These are phyloP conservation scores for Trypanosomatidae sp. DNA, from an alignment of 208 protist genomes.

Conservation along the genomic window DNA sequence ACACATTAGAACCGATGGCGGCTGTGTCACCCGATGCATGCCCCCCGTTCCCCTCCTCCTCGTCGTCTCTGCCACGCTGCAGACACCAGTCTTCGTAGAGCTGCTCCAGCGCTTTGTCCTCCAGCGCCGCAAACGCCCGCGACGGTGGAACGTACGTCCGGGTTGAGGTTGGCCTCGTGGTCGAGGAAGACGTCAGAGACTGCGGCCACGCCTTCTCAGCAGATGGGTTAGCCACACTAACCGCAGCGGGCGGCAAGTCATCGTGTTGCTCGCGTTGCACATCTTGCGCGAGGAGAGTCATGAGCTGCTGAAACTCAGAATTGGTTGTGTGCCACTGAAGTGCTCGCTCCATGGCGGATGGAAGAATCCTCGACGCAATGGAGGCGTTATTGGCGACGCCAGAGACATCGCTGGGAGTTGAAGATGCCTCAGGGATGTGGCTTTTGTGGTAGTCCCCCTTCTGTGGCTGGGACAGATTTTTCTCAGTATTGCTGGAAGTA, in stretches of 20 bases:
- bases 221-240: not conserved
- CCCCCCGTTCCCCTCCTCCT: not conserved
- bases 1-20: constrained; percentile 26
- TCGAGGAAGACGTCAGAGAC: not conserved
- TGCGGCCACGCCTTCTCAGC: not conserved
- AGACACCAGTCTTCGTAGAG: constrained; percentile 58
- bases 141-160: constrained; percentile 30
- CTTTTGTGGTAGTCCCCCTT: not conserved
- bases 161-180: no score
- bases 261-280: constrained; percentile 23
- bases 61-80: constrained; percentile 10
- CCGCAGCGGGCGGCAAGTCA: not conserved
- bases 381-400: not conserved
- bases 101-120: constrained; percentile 61
- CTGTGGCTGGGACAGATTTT: not conserved
- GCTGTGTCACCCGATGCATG: not conserved
- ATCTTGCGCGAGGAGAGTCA: constrained; percentile 47
- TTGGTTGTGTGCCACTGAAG: constrained; percentile 15
- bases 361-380: not conserved
- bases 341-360: not conserved
- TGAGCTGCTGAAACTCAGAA: constrained; percentile 48
- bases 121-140: constrained; percentile 58
- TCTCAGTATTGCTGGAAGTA: not conserved
- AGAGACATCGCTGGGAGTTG: not conserved
- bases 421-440: not conserved